Percentiles rank a stretch among this genome's conserved stretches.
These are phyloP conservation scores for Histomonas meleagridis DNA, from an alignment of 208 protist species.

Conservation along the genomic window DNA sequence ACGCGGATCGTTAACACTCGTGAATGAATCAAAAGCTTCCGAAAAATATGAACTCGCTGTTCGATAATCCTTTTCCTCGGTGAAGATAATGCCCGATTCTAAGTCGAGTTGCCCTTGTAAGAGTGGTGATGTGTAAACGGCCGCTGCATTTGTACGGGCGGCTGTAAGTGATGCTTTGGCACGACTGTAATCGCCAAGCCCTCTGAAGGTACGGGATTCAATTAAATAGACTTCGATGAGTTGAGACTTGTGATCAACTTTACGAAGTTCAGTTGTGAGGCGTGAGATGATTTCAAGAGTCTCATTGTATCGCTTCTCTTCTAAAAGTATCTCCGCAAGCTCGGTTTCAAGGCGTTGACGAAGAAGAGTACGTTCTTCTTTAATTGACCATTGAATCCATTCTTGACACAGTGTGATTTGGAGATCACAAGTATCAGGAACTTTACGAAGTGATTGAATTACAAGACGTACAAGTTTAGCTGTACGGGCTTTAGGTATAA, in stretches of 20 bases:
- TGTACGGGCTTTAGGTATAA: conserved; percentile 31
- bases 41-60: conserved; percentile 14
- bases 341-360: conserved; percentile 76
- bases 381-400: conserved; percentile 76
- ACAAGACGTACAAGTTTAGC: conserved; percentile 53
- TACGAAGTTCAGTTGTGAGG: conserved; percentile 41
- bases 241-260: conserved; percentile 87
- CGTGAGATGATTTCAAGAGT: conserved; percentile 58
- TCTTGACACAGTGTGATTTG: conserved; percentile 75
- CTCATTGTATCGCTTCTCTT: conserved; percentile 63
- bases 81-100: neutral
- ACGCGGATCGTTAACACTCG: neutral
- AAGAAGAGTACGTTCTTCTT: conserved; percentile 83
- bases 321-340: conserved; percentile 71
- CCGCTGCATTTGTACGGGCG: conserved; percentile 83
- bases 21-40: conserved; percentile 30
- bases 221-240: conserved; percentile 89
- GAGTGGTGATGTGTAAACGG: conserved; percentile 88
- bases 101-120: conserved; percentile 63
- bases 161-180: conserved; percentile 78
- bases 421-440: conserved; percentile 61
- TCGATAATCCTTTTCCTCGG: conserved; percentile 1
- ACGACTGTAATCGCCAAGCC: conserved; percentile 74
- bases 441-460: conserved; percentile 53
- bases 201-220: conserved; percentile 79